Percentiles rank a stretch among this genome's conserved stretches.
Evolutionary conservation across 2,329 filamentous ascomycete species (phyloP).

Genomic region (Apiospora aurea): DNA sequence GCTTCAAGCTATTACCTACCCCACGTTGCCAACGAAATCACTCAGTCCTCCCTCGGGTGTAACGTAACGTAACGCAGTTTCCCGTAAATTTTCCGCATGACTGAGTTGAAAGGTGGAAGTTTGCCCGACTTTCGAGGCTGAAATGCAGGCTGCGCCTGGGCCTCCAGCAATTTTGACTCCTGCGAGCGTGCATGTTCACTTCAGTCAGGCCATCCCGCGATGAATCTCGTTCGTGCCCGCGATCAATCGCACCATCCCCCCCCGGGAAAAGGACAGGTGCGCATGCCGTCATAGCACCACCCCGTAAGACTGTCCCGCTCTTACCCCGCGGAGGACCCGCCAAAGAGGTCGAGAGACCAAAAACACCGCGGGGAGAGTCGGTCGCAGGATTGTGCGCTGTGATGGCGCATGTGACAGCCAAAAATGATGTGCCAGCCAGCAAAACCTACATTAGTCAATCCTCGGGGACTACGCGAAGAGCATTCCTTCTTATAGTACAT

Average conservation of each 20-base stretch:
- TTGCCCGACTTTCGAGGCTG: neutral
- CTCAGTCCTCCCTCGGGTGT: slow-evolving; percentile 1
- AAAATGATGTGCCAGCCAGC: neutral
- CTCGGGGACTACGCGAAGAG: neutral
- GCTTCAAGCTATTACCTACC: neutral
- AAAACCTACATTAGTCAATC: neutral
- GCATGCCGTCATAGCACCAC: slow-evolving; percentile 12
- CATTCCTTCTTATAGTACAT: neutral
- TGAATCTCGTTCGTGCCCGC: neutral
- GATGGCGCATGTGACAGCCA: neutral
- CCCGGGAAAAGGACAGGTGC: neutral
- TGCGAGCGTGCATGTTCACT: neutral
- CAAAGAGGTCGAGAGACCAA: neutral
- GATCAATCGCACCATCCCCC: neutral
- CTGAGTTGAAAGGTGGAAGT: neutral
- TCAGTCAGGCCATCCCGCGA: neutral
- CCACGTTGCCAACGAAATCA: slow-evolving; percentile 1
- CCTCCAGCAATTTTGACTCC: neutral
- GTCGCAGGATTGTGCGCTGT: neutral
- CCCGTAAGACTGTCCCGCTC: slow-evolving; percentile 16
- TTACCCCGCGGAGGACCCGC: slow-evolving; percentile 10
- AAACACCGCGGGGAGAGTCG: slow-evolving; percentile 1
- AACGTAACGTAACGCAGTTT: slow-evolving; percentile 11
- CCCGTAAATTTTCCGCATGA: slow-evolving; percentile 17
- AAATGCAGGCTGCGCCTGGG: neutral